phyloP scores from a whole-genome alignment of 805 yeast species.

The Candida verbasci region DNA sequence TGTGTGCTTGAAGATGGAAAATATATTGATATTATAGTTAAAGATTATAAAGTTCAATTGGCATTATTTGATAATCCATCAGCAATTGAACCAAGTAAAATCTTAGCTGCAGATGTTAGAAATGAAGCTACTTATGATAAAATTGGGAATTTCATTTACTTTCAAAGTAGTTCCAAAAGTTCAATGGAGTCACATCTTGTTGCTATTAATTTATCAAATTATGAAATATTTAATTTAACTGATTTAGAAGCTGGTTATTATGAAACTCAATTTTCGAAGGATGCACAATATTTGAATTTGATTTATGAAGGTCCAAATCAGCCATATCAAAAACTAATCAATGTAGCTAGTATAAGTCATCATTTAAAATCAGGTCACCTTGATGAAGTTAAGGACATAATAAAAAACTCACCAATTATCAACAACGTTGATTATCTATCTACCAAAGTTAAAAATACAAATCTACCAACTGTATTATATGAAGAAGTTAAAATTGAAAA shows the following conservation, averaged over 20 bases:
- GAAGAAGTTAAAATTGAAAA: slow-evolving; percentile 24
- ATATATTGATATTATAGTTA: slow-evolving; percentile 69
- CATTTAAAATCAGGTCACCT: slow-evolving; percentile 9
- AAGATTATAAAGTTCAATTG: slow-evolving; percentile 60
- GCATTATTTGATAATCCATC: slow-evolving; percentile 70
- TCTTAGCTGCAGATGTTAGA: slow-evolving; percentile 53
- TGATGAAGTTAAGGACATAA: slow-evolving; percentile 9
- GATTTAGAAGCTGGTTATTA: slow-evolving; percentile 51
- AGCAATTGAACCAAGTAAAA: slow-evolving; percentile 33
- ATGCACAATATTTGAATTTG: slow-evolving; percentile 63
- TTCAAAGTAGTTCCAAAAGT: slow-evolving; percentile 65
- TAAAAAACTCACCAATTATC: slow-evolving; percentile 12
- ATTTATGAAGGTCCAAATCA: slow-evolving; percentile 70
- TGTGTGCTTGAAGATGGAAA: slow-evolving; percentile 12
- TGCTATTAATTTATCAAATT: slow-evolving; percentile 40
- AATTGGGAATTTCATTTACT: slow-evolving; percentile 46
- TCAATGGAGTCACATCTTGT: slow-evolving; percentile 81
- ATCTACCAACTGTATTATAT: slow-evolving; percentile 49
- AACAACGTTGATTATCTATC: slow-evolving; percentile 16
- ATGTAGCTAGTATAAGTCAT: slow-evolving; percentile 23
- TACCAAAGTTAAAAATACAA: slow-evolving; percentile 26
- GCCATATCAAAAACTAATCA: slow-evolving; percentile 72
- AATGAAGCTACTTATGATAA: slow-evolving; percentile 58
- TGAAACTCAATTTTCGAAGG: slow-evolving; percentile 65
- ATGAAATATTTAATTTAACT: background rate